Base-by-base conservation (phyloP, 2,329 filamentous ascomycete genomes). In the Phaeosphaeria sp. region DNA sequence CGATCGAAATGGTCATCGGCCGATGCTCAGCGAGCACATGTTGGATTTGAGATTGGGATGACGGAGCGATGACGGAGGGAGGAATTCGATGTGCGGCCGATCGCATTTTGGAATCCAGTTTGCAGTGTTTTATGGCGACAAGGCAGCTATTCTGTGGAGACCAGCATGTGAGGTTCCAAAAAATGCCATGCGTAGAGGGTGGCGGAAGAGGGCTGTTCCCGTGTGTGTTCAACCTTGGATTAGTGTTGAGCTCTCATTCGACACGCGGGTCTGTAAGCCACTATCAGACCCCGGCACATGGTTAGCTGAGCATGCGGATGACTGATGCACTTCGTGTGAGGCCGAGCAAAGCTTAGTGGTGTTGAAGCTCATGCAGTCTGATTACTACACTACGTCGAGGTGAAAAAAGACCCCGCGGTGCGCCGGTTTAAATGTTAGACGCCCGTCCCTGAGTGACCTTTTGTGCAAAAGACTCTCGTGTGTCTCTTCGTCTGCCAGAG, bases 31-130 rank as follows among this genome's bases (percentile, higher is more conserved):
- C 36, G 36, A 39, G 36, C 36, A n/a, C 13, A n/a, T 39, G 15
- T 39, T 39, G 43, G 33, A 27, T n/a, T 6, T 30, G 50, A 30
- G 22, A 30, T 30, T 52, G 39, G 33, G 33, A 52, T 52, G 50
- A 52, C 50, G 50, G 25, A 20, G 22, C 21, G 43, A 44, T 52
- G 50, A 52, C 39, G 39, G 50, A 44, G 41, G 17, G 20, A 15
- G 23, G 18, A 25, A 23, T 23, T n/a, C 36, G 36, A 39, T 39
- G 36, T 39, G 36, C 36, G 36, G n/a, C n/a, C 36, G 36, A 39
- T 39, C 36, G 36, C 13, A n/a, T 39, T 39, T 39, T n/a, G 13
- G 15, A 3, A 39, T 39, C 15, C 36, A 39, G 36, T n/a, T 39
- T 17, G 36, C 36, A 5, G 36, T 39, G 36, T n/a, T 39, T 5